Base-by-base conservation (phyloP, 441 rosid genomes). In the Cnidoscolus chayamansa region DNA sequence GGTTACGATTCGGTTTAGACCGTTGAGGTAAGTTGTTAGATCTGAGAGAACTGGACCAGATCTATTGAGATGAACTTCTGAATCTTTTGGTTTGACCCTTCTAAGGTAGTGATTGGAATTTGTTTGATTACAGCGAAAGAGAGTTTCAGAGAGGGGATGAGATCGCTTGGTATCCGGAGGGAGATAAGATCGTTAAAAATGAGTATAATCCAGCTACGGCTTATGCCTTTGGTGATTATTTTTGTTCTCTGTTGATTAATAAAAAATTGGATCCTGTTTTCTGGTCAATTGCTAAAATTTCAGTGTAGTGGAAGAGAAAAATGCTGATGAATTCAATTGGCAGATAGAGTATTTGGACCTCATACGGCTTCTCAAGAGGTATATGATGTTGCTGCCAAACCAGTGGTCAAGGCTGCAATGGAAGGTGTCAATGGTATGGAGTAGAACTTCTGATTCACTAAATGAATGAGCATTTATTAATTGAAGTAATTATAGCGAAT, bases 81-180 rank as follows among this genome's bases (percentile, higher is more conserved):
- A 55, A 72, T 59, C 63, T 48, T 58, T 72, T 40, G 37, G 37
- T n/a, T 25, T 58, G 50, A 25, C 25, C 64, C 72, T 67, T 48
- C 2, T 53, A 16, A 8, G 20, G 25, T 55, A 31, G 57, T 67
- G 63, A 65, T 72, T 67, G 40, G 49, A 56, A 45, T 66, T 71
- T 75, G 78, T 57, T 81, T 83, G 75, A 61, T 82, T 82, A 57
- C 86, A 93, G 99, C 74, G 97, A 92, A 71, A 89, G 97, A 74
- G 99, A 96, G 86, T 93, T 81, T 73, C 96, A 88, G 78, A 84
- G 88, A 78, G 99, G 99, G 73, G 99, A 96, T 70, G 99, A 93
- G 86, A 87, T 93, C 72, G 89, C 93, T 55, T 96, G 99, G 99
- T 89, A 85, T 53, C 91, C 99, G 8, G 99, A 96, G 73, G 98